Evolutionary conservation across 768 basidiomycete genomes (phyloP), one percentile per base, ranked within the genome.

Genomic region (Coprinopsis marcescibilis): DNA sequence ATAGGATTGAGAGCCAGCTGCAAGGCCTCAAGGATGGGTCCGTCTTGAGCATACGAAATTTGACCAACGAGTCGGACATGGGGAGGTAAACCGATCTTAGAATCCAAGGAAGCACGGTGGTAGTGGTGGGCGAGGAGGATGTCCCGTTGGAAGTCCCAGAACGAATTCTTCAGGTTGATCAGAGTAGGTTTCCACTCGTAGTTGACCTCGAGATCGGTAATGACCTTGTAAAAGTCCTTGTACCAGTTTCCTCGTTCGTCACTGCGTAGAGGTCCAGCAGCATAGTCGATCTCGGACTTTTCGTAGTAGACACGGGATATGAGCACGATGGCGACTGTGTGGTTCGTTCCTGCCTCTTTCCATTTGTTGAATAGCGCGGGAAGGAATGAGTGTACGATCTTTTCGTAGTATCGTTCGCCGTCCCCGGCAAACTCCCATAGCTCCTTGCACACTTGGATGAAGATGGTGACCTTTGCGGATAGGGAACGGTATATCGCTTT

Each of bases 371-470:
- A 93, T 3, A 98, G 76, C 12, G 86, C 78, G 1, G 95, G 93
- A 6, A 99, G 78, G 68, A 97, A 97, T 2, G 93, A 90, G 60
- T 97, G 93, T 2, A 95, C 86, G n/a, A 95, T 88, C 68, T 98
- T 98, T 62, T 98, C 96, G 60, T 90, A 86, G 65, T 86, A 92
- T 4, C 94, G 80, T 62, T 96, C 93, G 19, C 96, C 96, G 51
- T 98, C 96, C 27, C 89, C 92, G 19, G 93, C 79, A 59, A 98
- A 98, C 57, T 96, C 89, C 90, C 91, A 98, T 45, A 96, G 79
- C 60, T 98, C 96, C 39, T 84, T 80, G 61, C 92, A 95, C 13
- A 99, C 87, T 71, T 97, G 94, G 39, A 99, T 91, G 63, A 96
- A 95, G 46, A 98, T 85, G 15, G 89, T 96, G 27, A 86, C 77